These are phyloP conservation scores for Dendrobium chrysotoxum DNA, from an alignment of 106 monocot species.

Conservation along the genomic window DNA sequence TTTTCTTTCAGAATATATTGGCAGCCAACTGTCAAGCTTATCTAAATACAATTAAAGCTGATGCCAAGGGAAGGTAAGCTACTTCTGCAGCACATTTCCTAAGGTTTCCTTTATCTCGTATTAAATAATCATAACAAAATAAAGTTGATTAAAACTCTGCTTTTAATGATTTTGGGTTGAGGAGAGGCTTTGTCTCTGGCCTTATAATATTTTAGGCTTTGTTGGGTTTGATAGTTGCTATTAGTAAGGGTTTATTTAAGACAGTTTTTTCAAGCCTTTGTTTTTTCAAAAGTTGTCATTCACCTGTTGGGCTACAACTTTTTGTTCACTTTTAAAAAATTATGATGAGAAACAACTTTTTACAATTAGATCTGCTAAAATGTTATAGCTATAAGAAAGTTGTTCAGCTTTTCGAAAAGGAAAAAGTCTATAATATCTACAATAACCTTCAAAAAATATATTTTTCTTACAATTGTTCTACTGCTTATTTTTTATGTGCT, in stretches of 20 bases:
- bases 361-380: too few relatives aligned
- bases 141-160: neutral
- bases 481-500: too few relatives aligned
- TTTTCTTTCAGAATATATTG: slow-evolving; percentile 54
- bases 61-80: slow-evolving; percentile 62
- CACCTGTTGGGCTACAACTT: neutral
- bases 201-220: neutral
- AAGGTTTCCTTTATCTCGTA: neutral
- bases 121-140: neutral
- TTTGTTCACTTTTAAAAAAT: neutral
- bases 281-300: neutral
- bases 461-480: too few relatives aligned
- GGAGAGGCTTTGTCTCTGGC: neutral
- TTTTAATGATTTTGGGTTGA: neutral
- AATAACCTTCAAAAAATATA: too few relatives aligned
- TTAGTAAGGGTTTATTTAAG: neutral
- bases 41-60: slow-evolving; percentile 33
- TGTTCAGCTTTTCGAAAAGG: too few relatives aligned
- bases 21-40: slow-evolving; percentile 51
- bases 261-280: too few relatives aligned
- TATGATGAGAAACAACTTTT: too few relatives aligned
- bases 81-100: neutral
- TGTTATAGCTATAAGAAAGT: too few relatives aligned
- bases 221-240: neutral
- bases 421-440: too few relatives aligned